Evolutionary conservation across 768 basidiomycete genomes (phyloP).

Genomic region (Asterophora lycoperdoides): DNA sequence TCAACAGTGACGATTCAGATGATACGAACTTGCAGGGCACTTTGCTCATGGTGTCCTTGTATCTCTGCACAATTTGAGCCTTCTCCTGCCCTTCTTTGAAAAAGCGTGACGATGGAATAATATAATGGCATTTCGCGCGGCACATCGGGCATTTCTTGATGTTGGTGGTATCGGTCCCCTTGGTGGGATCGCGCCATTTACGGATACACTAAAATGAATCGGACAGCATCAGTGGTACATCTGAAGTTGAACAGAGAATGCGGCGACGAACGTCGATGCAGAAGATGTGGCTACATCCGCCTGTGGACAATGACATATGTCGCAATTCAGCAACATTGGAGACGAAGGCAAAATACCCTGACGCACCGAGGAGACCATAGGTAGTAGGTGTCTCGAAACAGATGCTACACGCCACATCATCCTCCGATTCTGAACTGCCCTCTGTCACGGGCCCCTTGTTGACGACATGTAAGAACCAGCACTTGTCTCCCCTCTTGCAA

Average conservation of each 20-base stretch:
- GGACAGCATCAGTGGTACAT: background rate
- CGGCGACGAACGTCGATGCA: slow-evolving; percentile 53
- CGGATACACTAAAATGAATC: slow-evolving; percentile 58
- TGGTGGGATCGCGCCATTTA: slow-evolving; percentile 67
- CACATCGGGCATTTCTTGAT: slow-evolving; percentile 81
- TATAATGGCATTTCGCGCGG: slow-evolving; percentile 59
- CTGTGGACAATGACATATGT: slow-evolving; percentile 30
- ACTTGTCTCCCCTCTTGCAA: slow-evolving; percentile 63
- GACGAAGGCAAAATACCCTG: background rate
- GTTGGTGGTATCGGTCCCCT: slow-evolving; percentile 47
- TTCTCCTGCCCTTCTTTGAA: slow-evolving; percentile 55
- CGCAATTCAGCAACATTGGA: background rate
- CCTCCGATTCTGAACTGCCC: slow-evolving; percentile 27
- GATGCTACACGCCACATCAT: slow-evolving; percentile 59
- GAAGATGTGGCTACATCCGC: slow-evolving; percentile 73
- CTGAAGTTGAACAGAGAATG: background rate
- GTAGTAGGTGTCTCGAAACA: slow-evolving; percentile 70
- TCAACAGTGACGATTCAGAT: background rate
- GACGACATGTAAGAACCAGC: slow-evolving; percentile 69
- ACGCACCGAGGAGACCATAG: slow-evolving; percentile 65
- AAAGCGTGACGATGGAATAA: slow-evolving; percentile 71
- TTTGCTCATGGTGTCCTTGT: slow-evolving; percentile 70
- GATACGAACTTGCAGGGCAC: slow-evolving; percentile 60
- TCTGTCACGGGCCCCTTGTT: slow-evolving; percentile 11
- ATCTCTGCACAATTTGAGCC: slow-evolving; percentile 44